Evolutionary conservation across 495 filamentous ascomycete species (phyloP), one percentile per base, ranked within the genome.

Genomic region (Xylaria castorea): DNA sequence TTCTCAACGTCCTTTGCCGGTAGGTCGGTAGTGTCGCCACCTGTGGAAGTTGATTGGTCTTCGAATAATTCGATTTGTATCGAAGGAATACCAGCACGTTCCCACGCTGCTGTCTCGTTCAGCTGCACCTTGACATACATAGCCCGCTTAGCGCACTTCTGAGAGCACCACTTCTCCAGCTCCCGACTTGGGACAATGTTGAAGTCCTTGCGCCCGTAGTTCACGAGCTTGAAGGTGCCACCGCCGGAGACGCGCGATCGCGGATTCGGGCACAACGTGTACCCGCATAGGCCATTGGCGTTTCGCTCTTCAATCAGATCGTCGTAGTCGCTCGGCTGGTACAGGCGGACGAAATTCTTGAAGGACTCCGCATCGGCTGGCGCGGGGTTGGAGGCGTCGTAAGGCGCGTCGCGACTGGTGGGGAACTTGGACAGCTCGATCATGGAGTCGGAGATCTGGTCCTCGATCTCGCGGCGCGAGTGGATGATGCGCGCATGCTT

Each of bases 121-220:
- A 99, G 86, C 82, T 99, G 96, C 50, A 95, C 92, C 74, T 93
- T 91, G 71, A 99, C 84, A 80, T 92, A 97, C 74, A 97, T 83
- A 22, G 92, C 94, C 48, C 91, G 86, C 74, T 90, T 86, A 1
- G 91, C 92, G 85, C 96, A 99, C 22, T 84, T 84, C 57, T 92
- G 87, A 1, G 90, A 92, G 79, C 96, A 99, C 93, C 97, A 99
- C 77, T 91, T 91, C 81, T 97, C 94, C 12, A 95, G 75, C 75
- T 91, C 87, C 66, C 89, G 88, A 11, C 84, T 87, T 14, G 91
- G 87, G 30, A 87, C 83, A 70, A 85, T 84, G 72, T 87, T 86
- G 80, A 89, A 83, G 66, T 86, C 82, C 46, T 82, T 77, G 55
- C 86, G 82, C 27, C 86, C 85, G 75, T 80, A 84, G 65, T 78